Base-by-base conservation (phyloP, 1,284 basidiomycete species). In the Omphalotus olearius region DNA sequence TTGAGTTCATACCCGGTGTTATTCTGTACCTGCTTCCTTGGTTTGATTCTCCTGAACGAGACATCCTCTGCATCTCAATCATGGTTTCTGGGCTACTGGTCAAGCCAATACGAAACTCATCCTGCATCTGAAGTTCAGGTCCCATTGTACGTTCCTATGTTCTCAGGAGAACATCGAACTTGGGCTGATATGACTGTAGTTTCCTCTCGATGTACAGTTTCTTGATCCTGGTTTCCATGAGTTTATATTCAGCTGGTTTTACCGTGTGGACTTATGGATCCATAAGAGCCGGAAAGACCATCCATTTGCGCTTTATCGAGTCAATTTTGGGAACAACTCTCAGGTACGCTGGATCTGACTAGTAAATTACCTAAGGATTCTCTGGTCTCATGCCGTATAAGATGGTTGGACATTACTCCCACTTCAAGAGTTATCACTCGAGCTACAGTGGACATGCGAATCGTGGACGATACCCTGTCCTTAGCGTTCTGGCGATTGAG, bases 61-160 rank as follows among this genome's bases (percentile, higher is more conserved):
- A 45, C 68, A 14, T 56, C 60, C 9, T 64, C 64, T n/a, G 66
- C 72, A 2, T 65, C 70, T 39, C 73, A 79, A 61, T 77, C 74
- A 1, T 82, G 77, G 73, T 83, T 75, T 66, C 67, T 84, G 11
- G 82, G 80, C 33, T 72, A 75, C 50, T 85, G 81, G 79, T 75
- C 79, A 1, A 52, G 23, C 25, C 54, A 50, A 49, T 83, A 83
- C 60, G 73, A 75, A 18, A 58, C 59, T 0, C 68, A 69, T 51
- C 52, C 59, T 14, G 44, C 69, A n/a, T 59, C 64, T 1, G 63
- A 72, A 10, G 69, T 77, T 14, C 61, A 63, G 4, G 70, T 72
- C 10, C 56, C 66, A 43, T 69, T 66, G 73, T 78, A 57, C 62
- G 72, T 64, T 10, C 13, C 62, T 45, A 28, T 35, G 26, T 45